These are phyloP conservation scores for Pyrus communis DNA, from an alignment of 306 rosid species.

Conservation along the genomic window DNA sequence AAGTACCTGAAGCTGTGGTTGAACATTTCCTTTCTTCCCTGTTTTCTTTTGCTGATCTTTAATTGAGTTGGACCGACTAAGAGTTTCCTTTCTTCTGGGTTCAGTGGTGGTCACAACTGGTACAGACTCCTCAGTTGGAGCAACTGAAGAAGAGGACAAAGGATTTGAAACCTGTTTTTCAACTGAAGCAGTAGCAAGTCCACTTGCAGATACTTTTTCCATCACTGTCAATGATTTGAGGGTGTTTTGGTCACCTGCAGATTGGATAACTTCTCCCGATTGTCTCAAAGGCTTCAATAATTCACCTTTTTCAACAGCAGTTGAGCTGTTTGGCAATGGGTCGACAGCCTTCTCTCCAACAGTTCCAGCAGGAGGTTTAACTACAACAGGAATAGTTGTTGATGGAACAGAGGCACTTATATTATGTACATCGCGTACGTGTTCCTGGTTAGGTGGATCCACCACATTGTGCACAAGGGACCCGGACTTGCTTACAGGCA, in stretches of 20 bases:
- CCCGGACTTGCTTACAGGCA: constrained; percentile 43
- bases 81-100: constrained; percentile 39
- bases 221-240: constrained; percentile 22
- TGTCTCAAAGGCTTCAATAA: constrained; percentile 27
- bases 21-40: constrained; percentile 43
- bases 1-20: constrained; percentile 58
- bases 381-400: constrained; percentile 32
- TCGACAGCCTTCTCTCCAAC: constrained; percentile 36
- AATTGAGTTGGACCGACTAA: constrained; percentile 50
- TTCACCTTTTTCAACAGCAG: constrained; percentile 39
- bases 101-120: constrained; percentile 34
- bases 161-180: constrained; percentile 28
- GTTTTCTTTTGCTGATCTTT: constrained; percentile 57
- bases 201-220: constrained; percentile 25
- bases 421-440: constrained; percentile 40
- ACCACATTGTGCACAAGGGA: constrained; percentile 29
- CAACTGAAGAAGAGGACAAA: constrained; percentile 17
- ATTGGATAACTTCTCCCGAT: constrained; percentile 30
- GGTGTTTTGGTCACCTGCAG: constrained; percentile 23
- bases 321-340: constrained; percentile 22
- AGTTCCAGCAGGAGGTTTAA: constrained; percentile 38
- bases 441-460: constrained; percentile 42
- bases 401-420: constrained; percentile 25
- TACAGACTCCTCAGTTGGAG: constrained; percentile 30
- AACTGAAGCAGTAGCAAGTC: constrained; percentile 21